phyloP scores from a whole-genome alignment of 192 early-diverging fungal genomes.

The Gamsiella multidivaricata region DNA sequence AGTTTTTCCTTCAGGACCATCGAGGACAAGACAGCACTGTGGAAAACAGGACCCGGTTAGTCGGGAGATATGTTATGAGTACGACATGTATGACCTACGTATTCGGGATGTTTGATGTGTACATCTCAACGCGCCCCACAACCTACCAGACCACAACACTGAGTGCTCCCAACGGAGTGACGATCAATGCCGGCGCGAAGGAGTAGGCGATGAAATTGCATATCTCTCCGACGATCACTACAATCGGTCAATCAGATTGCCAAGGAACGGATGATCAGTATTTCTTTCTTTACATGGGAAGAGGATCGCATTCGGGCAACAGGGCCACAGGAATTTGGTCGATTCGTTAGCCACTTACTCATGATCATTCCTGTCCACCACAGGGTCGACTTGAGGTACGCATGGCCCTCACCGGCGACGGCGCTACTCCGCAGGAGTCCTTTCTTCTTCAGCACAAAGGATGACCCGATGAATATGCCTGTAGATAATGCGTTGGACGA shows the following conservation, averaged over 20 bases:
- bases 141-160: constrained; percentile 86
- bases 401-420: constrained; percentile 64
- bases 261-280: too few species aligned
- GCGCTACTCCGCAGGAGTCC: constrained; percentile 77
- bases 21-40: constrained; percentile 70
- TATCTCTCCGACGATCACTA: constrained; percentile 94
- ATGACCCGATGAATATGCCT: constrained; percentile 90
- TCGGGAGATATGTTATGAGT: too few species aligned
- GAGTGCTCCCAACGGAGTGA: constrained; percentile 93
- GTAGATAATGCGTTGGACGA: too few species aligned
- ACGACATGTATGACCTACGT: too few species aligned
- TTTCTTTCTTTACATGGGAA: background rate
- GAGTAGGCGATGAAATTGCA: constrained; percentile 98
- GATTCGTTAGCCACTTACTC: constrained; percentile 60
- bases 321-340: too few species aligned
- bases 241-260: too few species aligned
- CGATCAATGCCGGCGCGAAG: constrained; percentile 96
- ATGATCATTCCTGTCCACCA: constrained; percentile 72
- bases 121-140: too few species aligned
- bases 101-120: too few species aligned
- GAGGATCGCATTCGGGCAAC: too few species aligned
- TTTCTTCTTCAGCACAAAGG: constrained; percentile 96
- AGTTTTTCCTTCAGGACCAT: constrained; percentile 73
- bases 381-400: constrained; percentile 60
- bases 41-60: too few species aligned